A percentile compares a stretch with the other conserved stretches of the same genome.
phyloP scores from a whole-genome alignment of 2,329 filamentous ascomycete species.

The Diatrype stigma region DNA sequence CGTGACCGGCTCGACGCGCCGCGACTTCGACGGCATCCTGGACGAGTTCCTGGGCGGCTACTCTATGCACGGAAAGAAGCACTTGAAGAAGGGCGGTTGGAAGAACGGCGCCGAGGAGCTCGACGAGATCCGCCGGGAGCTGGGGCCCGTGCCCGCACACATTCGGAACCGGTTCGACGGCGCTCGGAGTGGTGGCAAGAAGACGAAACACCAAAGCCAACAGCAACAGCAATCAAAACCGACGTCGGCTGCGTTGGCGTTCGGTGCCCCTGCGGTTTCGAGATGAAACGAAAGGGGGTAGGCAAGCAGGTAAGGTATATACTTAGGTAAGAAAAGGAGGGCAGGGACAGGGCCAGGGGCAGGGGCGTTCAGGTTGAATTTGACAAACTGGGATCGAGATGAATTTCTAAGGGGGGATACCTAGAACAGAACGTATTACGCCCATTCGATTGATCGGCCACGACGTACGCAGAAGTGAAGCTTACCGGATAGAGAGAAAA shows the following conservation, averaged over 20 bases:
- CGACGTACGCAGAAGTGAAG: too few relatives aligned
- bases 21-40: conserved; percentile 85
- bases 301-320: background rate
- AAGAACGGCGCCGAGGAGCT: conserved; percentile 82
- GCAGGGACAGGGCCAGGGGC: too few relatives aligned
- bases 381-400: too few relatives aligned
- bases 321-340: too few relatives aligned
- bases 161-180: conserved; percentile 37
- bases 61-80: conserved; percentile 66
- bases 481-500: too few relatives aligned
- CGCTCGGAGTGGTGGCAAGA: conserved; percentile 6
- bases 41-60: conserved; percentile 85
- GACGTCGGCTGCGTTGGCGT: background rate
- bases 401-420: too few relatives aligned
- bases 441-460: too few relatives aligned
- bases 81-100: conserved; percentile 74
- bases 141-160: conserved; percentile 76
- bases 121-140: conserved; percentile 77
- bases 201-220: background rate
- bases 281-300: background rate
- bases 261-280: background rate
- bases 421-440: too few relatives aligned
- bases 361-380: too few relatives aligned
- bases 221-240: background rate
- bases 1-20: conserved; percentile 62